A percentile compares a stretch with the other conserved stretches of the same genome.
Evolutionary conservation across 768 basidiomycete species (phyloP).

Genomic region (Leccinum disarticulatum): DNA sequence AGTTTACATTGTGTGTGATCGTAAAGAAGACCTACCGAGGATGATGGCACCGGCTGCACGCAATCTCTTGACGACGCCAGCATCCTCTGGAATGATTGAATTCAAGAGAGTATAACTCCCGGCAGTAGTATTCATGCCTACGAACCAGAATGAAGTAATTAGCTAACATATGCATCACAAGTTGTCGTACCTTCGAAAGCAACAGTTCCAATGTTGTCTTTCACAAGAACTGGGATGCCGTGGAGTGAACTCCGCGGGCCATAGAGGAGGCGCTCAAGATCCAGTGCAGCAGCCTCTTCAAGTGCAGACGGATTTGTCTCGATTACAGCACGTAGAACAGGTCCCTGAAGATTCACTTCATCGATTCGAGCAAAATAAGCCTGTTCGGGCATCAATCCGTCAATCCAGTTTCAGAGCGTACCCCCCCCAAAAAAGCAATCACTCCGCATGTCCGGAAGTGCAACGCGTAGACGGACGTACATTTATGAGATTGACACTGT

Average conservation of each 20-base stretch:
- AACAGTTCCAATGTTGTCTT: conserved; percentile 36
- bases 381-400: conserved; percentile 19
- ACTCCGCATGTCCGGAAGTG: background rate
- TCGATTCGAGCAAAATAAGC: conserved; percentile 44
- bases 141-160: background rate
- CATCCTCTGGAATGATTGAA: conserved; percentile 36
- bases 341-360: conserved; percentile 42
- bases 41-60: conserved; percentile 37
- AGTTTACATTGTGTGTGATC: background rate
- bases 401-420: background rate
- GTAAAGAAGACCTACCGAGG: conserved; percentile 21
- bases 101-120: conserved; percentile 38
- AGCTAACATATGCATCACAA: too few species aligned
- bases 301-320: conserved; percentile 41
- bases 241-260: conserved; percentile 36
- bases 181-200: conserved; percentile 23
- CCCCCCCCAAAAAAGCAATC: background rate
- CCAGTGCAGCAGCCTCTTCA: conserved; percentile 34
- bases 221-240: conserved; percentile 40
- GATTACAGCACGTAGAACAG: conserved; percentile 39
- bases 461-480: conserved; percentile 16
- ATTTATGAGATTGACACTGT: conserved; percentile 42
- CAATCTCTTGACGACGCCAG: conserved; percentile 33
- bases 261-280: conserved; percentile 30
- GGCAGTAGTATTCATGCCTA: conserved; percentile 43